phyloP scores from a whole-genome alignment of 2,329 filamentous ascomycete species.

The Coniosporium tulheliwenetii region DNA sequence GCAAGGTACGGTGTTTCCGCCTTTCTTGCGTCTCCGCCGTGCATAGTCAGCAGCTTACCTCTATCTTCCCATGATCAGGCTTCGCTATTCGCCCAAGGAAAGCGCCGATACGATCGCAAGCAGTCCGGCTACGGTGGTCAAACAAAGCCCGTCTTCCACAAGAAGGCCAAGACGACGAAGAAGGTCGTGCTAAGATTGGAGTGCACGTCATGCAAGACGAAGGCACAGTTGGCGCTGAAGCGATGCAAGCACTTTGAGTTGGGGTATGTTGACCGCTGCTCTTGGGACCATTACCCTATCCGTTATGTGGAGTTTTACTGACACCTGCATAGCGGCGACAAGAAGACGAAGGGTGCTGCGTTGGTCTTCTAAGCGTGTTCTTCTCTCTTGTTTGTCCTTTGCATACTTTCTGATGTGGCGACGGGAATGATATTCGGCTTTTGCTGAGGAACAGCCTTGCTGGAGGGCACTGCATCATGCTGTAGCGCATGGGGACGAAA shows the following conservation, averaged over 20 bases:
- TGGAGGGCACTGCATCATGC: too few species aligned
- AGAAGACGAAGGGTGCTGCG: slow-evolving; percentile 99
- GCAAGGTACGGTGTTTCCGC: slow-evolving; percentile 47
- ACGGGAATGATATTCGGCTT: too few species aligned
- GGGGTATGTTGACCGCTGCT: slow-evolving; percentile 49
- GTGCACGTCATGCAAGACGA: slow-evolving; percentile 95
- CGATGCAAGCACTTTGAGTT: slow-evolving; percentile 99
- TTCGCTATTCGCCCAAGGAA: slow-evolving; percentile 94
- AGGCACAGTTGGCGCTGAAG: slow-evolving; percentile 95
- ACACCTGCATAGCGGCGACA: slow-evolving; percentile 68
- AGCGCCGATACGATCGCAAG: slow-evolving; percentile 99
- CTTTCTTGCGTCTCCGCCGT: slow-evolving; percentile 5
- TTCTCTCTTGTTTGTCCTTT: slow-evolving; percentile 13
- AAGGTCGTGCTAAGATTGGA: slow-evolving; percentile 98
- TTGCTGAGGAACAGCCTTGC: too few species aligned
- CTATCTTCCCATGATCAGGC: slow-evolving; percentile 34
- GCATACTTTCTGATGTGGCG: neutral
- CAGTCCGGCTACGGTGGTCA: slow-evolving; percentile 99
- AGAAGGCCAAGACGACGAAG: slow-evolving; percentile 99
- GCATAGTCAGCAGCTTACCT: neutral
- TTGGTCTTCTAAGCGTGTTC: slow-evolving; percentile 84
- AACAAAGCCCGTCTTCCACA: slow-evolving; percentile 99
- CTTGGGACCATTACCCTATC: neutral
- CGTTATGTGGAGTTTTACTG: slow-evolving; percentile 24
- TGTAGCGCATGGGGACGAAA: too few species aligned